Evolutionary conservation across 352 stramenopile genomes (phyloP), one percentile per base, ranked within the genome.

Genomic region (Hyaloperonospora arabidopsidis): DNA sequence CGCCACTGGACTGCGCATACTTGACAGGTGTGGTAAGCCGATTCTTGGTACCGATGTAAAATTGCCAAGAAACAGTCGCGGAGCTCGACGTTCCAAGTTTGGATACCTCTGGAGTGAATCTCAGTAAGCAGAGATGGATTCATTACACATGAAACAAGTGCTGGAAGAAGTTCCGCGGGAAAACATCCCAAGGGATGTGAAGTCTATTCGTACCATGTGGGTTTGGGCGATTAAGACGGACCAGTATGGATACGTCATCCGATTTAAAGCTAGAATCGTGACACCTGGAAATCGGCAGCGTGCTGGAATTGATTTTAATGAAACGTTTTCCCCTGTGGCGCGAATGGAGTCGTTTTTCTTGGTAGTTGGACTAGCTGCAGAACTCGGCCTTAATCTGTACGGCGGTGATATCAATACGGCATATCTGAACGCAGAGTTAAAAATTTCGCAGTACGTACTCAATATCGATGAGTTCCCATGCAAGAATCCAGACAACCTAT

Each of bases 361-460:
- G 29, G 6, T 52, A 10, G 12, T 52, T 12, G 46, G 17, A 14
- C 17, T 52, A 11, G 28, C 18, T 7, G 28, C 46, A 15, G 34
- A 52, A 19, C 29, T 52, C 11, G 22, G 15, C 1, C 22, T 52
- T 7, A 35, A 21, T 1, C 19, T 53, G 0, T 53, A 35, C 18
- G 29, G 32, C n/a, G 34, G 44, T 5, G 45, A 53, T 17, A 47
- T 59, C 14, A 59, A 45, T 22, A 59, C 49, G 11, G 47, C 45
- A 0, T 53, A 53, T 18, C 22, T 59, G 17, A 59, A 48, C 19
- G 52, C 23, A 1, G 25, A 28, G 2, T 36, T 59, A 0, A 45
- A 53, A n/a, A 59, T 52, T 8, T 32, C 34, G 2, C 44, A 49
- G 34, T 59, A 49, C 17, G 32, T 59, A 7, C 32, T 17, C 12